phyloP scores from a whole-genome alignment of 768 basidiomycete genomes.

The Boletus reticulatus region DNA sequence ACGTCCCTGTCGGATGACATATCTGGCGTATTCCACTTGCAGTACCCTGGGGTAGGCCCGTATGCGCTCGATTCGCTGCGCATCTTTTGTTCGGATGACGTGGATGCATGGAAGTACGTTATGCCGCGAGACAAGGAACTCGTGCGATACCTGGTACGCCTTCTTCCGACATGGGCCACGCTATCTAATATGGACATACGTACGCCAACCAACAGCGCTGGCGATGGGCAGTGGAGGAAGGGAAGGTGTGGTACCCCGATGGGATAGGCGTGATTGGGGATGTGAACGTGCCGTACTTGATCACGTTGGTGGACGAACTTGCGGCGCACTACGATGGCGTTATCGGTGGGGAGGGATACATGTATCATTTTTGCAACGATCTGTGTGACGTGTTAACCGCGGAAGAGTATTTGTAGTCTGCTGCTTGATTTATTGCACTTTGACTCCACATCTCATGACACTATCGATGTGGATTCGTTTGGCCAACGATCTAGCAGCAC shows the following conservation, averaged over 20 bases:
- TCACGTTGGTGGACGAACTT: slow-evolving; percentile 40
- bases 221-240: slow-evolving; percentile 66
- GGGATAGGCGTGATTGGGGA: slow-evolving; percentile 39
- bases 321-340: slow-evolving; percentile 23
- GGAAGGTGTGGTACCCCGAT: slow-evolving; percentile 47
- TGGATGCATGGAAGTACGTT: slow-evolving; percentile 58
- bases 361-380: slow-evolving; percentile 26
- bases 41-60: slow-evolving; percentile 61
- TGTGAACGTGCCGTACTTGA: slow-evolving; percentile 38
- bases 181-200: neutral
- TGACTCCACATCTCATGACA: too few relatives aligned
- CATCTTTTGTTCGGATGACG: slow-evolving; percentile 51
- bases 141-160: slow-evolving; percentile 60
- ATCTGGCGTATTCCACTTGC: slow-evolving; percentile 39
- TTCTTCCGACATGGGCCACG: neutral
- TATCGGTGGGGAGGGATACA: slow-evolving; percentile 26
- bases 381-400: slow-evolving; percentile 4
- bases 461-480: too few relatives aligned
- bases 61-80: slow-evolving; percentile 79
- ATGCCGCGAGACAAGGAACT: slow-evolving; percentile 70
- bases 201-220: slow-evolving; percentile 50
- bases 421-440: too few relatives aligned
- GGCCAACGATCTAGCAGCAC: too few relatives aligned
- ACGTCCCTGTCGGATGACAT: neutral
- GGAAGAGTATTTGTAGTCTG: too few relatives aligned